Evolutionary conservation across 805 yeast genomes (phyloP).

Genomic region (Middelhovenomyces tepae): DNA sequence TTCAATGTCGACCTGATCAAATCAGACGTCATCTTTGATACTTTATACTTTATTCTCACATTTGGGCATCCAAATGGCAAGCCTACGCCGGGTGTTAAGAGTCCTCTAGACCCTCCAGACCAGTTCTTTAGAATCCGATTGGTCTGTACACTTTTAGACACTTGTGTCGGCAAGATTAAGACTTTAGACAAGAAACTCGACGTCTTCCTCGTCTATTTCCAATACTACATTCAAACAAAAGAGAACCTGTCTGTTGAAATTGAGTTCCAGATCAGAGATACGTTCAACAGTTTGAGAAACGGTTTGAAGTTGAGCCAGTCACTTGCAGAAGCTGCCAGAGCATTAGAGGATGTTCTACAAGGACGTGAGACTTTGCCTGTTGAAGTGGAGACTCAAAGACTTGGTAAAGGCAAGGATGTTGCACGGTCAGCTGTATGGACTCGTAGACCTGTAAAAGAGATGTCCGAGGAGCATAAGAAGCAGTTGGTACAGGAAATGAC

Average conservation of each 20-base stretch:
- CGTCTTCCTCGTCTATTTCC: constrained; percentile 50
- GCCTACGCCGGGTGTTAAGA: constrained; percentile 37
- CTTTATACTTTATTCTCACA: constrained; percentile 48
- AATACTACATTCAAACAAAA: constrained; percentile 62
- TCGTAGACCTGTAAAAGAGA: constrained; percentile 16
- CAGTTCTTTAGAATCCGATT: constrained; percentile 67
- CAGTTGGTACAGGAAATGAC: constrained; percentile 32
- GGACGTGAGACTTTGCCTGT: constrained; percentile 17
- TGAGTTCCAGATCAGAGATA: constrained; percentile 42
- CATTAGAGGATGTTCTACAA: constrained; percentile 30
- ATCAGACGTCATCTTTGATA: constrained; percentile 38
- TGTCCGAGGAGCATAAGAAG: constrained; percentile 27
- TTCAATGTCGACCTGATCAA: constrained; percentile 41
- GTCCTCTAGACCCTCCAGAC: constrained; percentile 50
- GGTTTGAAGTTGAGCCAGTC: constrained; percentile 30
- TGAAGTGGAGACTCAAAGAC: constrained; percentile 16
- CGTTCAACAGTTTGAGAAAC: constrained; percentile 30
- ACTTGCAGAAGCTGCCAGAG: constrained; percentile 36
- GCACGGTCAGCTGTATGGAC: not conserved
- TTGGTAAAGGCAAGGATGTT: constrained; percentile 4
- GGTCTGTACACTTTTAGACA: constrained; percentile 36
- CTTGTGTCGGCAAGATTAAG: constrained; percentile 19
- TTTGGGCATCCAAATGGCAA: constrained; percentile 56
- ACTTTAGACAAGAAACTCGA: constrained; percentile 24
- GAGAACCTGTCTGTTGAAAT: constrained; percentile 54